A percentile compares a stretch with the other conserved stretches of the same genome.
phyloP scores from a whole-genome alignment of 306 rosid species.

The Morella rubra region DNA sequence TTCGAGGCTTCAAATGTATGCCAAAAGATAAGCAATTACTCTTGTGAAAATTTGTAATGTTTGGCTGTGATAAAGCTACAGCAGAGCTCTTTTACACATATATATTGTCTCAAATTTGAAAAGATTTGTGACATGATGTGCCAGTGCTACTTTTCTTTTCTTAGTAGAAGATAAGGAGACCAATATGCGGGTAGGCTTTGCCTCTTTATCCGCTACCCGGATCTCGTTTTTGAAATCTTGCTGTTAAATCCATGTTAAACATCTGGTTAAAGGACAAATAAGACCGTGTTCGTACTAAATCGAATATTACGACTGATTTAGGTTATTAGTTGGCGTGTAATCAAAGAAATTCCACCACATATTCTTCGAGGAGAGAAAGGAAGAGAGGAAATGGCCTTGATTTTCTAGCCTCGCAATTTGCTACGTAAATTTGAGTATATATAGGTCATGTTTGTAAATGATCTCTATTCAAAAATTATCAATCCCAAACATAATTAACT shows the following conservation, averaged over 20 bases:
- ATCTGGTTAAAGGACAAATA: not conserved
- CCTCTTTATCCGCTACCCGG: constrained; percentile 21
- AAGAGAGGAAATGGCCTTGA: not conserved
- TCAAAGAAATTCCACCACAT: constrained; percentile 18
- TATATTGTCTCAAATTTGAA: constrained; percentile 11
- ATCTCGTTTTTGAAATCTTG: constrained; percentile 13
- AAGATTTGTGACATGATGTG: constrained; percentile 22
- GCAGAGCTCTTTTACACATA: constrained; percentile 1
- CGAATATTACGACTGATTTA: constrained; percentile 15
- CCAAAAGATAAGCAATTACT: constrained; percentile 1
- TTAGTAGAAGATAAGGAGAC: not conserved
- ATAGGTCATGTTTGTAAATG: too few relatives aligned
- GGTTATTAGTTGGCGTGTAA: constrained; percentile 20
- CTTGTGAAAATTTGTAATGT: not conserved
- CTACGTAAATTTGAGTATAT: too few relatives aligned
- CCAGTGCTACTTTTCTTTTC: constrained; percentile 24
- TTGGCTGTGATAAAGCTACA: not conserved
- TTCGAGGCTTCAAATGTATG: not conserved
- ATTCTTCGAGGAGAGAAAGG: not conserved
- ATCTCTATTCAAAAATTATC: too few relatives aligned
- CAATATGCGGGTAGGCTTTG: constrained; percentile 16
- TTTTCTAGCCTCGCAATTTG: too few relatives aligned
- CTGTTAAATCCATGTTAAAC: constrained; percentile 10
- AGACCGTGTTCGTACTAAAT: constrained; percentile 8
- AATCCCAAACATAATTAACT: too few relatives aligned